A percentile compares a stretch with the other conserved stretches of the same genome.
phyloP scores from a whole-genome alignment of 257 asterid species.

The Ballota nigra region DNA sequence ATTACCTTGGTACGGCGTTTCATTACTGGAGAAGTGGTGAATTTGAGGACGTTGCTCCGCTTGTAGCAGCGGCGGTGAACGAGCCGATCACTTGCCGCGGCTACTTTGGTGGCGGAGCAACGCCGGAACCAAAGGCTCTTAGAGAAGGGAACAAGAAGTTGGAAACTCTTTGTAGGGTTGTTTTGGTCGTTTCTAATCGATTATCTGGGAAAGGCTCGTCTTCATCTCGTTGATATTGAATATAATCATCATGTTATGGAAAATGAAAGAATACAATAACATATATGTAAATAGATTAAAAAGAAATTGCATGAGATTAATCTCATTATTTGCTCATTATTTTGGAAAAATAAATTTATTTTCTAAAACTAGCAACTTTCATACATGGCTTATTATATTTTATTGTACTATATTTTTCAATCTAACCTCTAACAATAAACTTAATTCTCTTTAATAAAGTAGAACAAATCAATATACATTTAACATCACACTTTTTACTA shows the following conservation, averaged over 20 bases:
- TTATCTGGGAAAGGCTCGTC: background rate
- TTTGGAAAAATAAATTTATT: too few species aligned
- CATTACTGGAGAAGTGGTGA: constrained; percentile 1
- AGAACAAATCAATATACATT: too few species aligned
- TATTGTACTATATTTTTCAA: too few species aligned
- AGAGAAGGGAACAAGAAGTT: constrained; percentile 19
- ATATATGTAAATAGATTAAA: too few species aligned
- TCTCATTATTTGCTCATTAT: too few species aligned
- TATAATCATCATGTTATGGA: background rate
- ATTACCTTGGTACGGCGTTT: constrained; percentile 8
- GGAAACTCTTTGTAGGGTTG: constrained; percentile 26
- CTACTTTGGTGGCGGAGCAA: background rate
- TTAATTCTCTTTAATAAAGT: too few species aligned
- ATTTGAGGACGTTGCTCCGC: background rate
- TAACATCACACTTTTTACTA: too few species aligned
- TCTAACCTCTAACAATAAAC: too few species aligned
- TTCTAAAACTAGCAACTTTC: too few species aligned
- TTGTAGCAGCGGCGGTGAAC: constrained; percentile 20
- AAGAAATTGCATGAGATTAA: too few species aligned
- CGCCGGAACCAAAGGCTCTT: background rate
- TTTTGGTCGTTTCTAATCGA: constrained; percentile 12
- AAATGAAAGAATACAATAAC: background rate
- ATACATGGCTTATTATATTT: too few species aligned
- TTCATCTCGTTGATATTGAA: background rate
- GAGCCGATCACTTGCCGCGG: constrained; percentile 15